phyloP scores from a whole-genome alignment of 148 eudicot species.

The Rhododendron molle region DNA sequence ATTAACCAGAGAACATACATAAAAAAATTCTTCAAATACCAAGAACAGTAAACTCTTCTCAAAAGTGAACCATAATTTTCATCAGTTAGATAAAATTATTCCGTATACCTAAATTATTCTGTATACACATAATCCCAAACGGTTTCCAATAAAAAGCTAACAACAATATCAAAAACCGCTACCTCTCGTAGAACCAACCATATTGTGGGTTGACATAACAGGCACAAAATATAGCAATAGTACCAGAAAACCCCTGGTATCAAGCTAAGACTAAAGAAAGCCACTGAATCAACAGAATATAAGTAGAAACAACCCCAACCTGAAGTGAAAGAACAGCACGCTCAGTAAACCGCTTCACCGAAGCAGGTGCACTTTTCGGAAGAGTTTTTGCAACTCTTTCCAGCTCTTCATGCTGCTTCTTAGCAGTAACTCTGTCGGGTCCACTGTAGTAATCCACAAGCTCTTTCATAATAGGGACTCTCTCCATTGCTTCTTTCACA shows the following conservation, averaged over 20 bases:
- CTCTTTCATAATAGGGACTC: constrained; percentile 69
- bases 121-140: not conserved
- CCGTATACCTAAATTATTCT: not conserved
- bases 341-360: constrained; percentile 68
- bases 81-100: not conserved
- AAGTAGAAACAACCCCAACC: constrained; percentile 38
- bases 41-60: not conserved
- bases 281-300: not conserved
- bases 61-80: no score
- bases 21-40: not conserved
- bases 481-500: constrained; percentile 67
- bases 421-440: constrained; percentile 80
- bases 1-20: not conserved
- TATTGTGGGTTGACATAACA: not conserved
- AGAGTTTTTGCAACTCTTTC: constrained; percentile 83
- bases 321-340: constrained; percentile 85
- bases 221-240: not conserved
- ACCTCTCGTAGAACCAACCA: not conserved
- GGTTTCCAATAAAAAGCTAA: not conserved
- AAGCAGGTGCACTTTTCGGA: constrained; percentile 61
- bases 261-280: not conserved
- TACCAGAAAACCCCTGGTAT: not conserved
- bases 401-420: constrained; percentile 68
- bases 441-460: constrained; percentile 79
- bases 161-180: not conserved